These are phyloP conservation scores for Lactifluus hygrophoroides DNA, from an alignment of 768 basidiomycete species.

Conservation along the genomic window DNA sequence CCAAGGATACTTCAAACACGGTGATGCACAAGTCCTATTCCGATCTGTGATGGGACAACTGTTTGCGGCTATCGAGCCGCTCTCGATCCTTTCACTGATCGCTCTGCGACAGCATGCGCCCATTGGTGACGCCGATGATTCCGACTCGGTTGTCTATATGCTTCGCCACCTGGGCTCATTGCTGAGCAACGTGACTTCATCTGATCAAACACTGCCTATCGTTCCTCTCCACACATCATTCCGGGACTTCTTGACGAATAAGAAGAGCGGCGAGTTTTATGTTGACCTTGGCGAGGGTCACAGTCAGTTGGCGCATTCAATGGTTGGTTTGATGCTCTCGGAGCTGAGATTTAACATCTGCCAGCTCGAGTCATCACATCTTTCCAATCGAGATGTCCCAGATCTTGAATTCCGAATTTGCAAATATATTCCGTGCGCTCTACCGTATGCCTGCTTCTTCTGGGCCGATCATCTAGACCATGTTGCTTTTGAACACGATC, in stretches of 20 bases:
- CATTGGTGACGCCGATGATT: no score
- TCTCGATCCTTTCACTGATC: not conserved
- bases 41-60: not conserved
- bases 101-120: not conserved
- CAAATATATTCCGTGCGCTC: not conserved
- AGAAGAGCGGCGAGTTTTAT: not conserved
- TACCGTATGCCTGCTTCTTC: not conserved
- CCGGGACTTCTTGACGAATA: not conserved
- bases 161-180: no score
- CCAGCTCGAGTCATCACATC: not conserved
- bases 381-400: not conserved
- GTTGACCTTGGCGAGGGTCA: not conserved
- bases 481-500: not conserved
- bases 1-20: not conserved
- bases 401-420: not conserved
- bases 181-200: not conserved
- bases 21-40: not conserved
- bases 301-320: not conserved
- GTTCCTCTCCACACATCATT: not conserved
- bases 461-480: not conserved
- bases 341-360: not conserved
- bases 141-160: no score
- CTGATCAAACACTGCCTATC: not conserved
- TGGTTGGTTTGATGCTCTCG: not conserved
- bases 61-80: not conserved